A percentile compares a stretch with the other conserved stretches of the same genome.
phyloP scores from a whole-genome alignment of 495 filamentous ascomycete genomes.

The Hypoxylon lenormandii region DNA sequence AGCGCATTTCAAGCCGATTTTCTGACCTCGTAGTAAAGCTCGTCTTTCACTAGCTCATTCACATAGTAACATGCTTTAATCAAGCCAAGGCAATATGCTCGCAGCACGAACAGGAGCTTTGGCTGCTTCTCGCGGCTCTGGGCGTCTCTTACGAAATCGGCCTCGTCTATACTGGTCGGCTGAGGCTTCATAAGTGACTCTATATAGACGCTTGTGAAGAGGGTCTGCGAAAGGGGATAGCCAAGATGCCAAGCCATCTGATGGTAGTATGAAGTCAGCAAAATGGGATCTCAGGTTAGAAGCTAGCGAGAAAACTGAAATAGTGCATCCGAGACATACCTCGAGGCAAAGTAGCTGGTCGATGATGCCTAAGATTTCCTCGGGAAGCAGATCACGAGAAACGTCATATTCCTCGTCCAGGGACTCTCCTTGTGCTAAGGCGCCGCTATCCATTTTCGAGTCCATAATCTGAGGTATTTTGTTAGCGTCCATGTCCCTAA shows the following conservation, averaged over 20 bases:
- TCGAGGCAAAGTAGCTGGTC: slow-evolving; percentile 92
- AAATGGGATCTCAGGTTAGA: slow-evolving; percentile 15
- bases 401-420: slow-evolving; percentile 89
- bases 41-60: slow-evolving; percentile 74
- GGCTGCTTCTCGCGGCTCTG: slow-evolving; percentile 48
- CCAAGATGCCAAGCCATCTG: slow-evolving; percentile 98
- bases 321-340: slow-evolving; percentile 63
- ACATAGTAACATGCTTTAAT: slow-evolving; percentile 86
- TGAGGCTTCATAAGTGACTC: slow-evolving; percentile 81
- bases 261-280: slow-evolving; percentile 37
- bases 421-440: slow-evolving; percentile 77
- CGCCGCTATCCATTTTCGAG: slow-evolving; percentile 96
- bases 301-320: background rate
- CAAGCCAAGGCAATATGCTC: slow-evolving; percentile 86
- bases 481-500: slow-evolving; percentile 17
- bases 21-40: slow-evolving; percentile 87
- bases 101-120: slow-evolving; percentile 73
- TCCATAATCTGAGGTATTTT: slow-evolving; percentile 83
- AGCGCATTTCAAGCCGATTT: slow-evolving; percentile 30
- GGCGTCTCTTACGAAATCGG: slow-evolving; percentile 68
- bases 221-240: slow-evolving; percentile 89
- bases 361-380: slow-evolving; percentile 90
- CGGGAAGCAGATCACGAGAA: slow-evolving; percentile 72
- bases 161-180: slow-evolving; percentile 74
- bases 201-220: slow-evolving; percentile 94